phyloP scores from a whole-genome alignment of 805 yeast species.

The Isabelozyma pseudorhagii region DNA sequence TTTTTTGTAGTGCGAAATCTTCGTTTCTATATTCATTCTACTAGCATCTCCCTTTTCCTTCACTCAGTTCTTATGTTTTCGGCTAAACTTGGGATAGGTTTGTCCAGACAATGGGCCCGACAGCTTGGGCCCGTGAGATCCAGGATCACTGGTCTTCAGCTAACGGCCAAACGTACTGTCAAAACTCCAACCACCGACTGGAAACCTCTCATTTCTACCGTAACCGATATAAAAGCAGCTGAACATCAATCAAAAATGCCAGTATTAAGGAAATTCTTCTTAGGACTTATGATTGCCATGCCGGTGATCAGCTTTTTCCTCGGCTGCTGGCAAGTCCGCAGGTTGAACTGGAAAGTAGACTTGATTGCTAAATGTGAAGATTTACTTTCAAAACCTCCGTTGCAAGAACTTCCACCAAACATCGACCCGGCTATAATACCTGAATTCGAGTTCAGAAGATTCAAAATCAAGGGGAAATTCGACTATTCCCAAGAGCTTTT shows the following conservation, averaged over 20 bases:
- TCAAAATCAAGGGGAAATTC: slow-evolving; percentile 72
- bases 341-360: slow-evolving; percentile 85
- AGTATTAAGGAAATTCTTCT: slow-evolving; percentile 33
- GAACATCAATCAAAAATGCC: slow-evolving; percentile 39
- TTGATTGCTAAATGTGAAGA: slow-evolving; percentile 83
- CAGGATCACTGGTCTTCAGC: background rate
- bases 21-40: no score
- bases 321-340: slow-evolving; percentile 89
- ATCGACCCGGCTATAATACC: slow-evolving; percentile 61
- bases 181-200: slow-evolving; percentile 79
- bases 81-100: background rate
- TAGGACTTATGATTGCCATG: slow-evolving; percentile 62
- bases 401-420: slow-evolving; percentile 62
- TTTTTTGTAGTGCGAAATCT: background rate
- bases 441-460: slow-evolving; percentile 80
- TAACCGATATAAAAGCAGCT: slow-evolving; percentile 31
- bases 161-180: slow-evolving; percentile 17
- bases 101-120: background rate
- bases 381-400: slow-evolving; percentile 67
- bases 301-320: slow-evolving; percentile 82
- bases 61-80: background rate
- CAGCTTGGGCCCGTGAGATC: background rate
- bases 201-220: slow-evolving; percentile 65
- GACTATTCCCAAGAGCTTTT: slow-evolving; percentile 84
- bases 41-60: background rate